Evolutionary conservation across 148 eudicot genomes (phyloP).

Genomic region (Salicornia ramosissima): DNA sequence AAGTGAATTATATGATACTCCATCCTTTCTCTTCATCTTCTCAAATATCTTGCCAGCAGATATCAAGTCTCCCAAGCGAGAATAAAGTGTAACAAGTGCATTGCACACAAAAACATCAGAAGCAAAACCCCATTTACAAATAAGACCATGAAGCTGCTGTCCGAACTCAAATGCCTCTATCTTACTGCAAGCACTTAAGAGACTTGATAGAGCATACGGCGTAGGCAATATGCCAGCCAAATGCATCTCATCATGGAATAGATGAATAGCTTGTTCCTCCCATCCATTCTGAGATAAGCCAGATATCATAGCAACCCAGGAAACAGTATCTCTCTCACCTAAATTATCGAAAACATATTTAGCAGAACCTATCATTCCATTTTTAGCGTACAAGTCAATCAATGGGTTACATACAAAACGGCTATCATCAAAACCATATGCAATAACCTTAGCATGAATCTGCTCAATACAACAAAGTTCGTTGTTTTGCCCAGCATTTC

Average conservation of each 20-base stretch:
- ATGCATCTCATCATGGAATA: constrained; percentile 68
- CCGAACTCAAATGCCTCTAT: constrained; percentile 49
- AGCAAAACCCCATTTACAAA: constrained; percentile 72
- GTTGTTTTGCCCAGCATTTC: constrained; percentile 25
- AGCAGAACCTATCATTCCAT: constrained; percentile 51
- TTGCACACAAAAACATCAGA: constrained; percentile 66
- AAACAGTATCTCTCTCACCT: constrained; percentile 52
- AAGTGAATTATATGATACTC: constrained; percentile 74
- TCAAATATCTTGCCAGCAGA: constrained; percentile 58
- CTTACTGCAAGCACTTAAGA: constrained; percentile 80
- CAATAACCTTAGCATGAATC: constrained; percentile 57
- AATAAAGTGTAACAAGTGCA: constrained; percentile 73
- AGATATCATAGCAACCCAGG: constrained; percentile 96
- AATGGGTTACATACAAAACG: constrained; percentile 62
- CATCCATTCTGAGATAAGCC: constrained; percentile 66
- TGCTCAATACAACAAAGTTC: constrained; percentile 33
- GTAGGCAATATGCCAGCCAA: constrained; percentile 54
- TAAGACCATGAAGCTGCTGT: constrained; percentile 69
- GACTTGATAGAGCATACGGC: constrained; percentile 78
- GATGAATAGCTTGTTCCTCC: constrained; percentile 50
- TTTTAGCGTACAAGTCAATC: constrained; percentile 73
- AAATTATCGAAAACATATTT: constrained; percentile 44
- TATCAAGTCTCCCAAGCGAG: constrained; percentile 48
- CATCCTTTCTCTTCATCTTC: constrained; percentile 60
- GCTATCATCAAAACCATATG: constrained; percentile 42